A percentile compares a stretch with the other conserved stretches of the same genome.
Conservation (phyloP, 2,329 filamentous ascomycete species). For the Chrysoporthe cubensis region DNA sequence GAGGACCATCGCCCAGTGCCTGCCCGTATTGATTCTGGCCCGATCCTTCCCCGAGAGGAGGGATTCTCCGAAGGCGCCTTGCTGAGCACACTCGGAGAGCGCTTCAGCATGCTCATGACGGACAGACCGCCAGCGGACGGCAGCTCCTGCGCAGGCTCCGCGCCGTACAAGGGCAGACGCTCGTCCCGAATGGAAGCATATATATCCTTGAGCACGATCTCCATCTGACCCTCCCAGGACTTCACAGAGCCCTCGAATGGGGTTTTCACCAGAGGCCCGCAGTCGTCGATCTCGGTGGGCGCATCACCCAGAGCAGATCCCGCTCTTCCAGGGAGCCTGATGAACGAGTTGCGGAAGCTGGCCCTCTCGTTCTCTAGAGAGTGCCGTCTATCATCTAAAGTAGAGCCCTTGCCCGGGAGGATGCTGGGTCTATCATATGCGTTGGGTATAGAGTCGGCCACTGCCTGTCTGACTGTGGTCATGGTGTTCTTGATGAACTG, state of each 20-base stretch:
- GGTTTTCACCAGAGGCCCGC: slow-evolving; percentile 76
- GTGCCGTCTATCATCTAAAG: slow-evolving; percentile 37
- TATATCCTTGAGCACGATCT: slow-evolving; percentile 88
- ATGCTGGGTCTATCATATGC: slow-evolving; percentile 65
- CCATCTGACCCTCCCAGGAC: slow-evolving; percentile 87
- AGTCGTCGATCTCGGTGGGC: slow-evolving; percentile 54
- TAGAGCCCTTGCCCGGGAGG: slow-evolving; percentile 46
- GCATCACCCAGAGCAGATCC: slow-evolving; percentile 47
- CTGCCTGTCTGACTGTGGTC: slow-evolving; percentile 79
- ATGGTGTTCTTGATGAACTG: slow-evolving; percentile 98
- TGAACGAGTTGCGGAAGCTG: slow-evolving; percentile 53
- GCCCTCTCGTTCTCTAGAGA: slow-evolving; percentile 45
- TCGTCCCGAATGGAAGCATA: slow-evolving; percentile 88
- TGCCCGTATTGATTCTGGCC: slow-evolving; percentile 56
- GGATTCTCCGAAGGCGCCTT: slow-evolving; percentile 86
- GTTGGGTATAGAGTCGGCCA: slow-evolving; percentile 72
- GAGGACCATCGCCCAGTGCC: slow-evolving; percentile 75
- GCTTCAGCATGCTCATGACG: slow-evolving; percentile 76
- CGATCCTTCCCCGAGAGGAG: slow-evolving; percentile 70
- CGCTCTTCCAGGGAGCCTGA: slow-evolving; percentile 50
- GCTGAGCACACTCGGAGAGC: slow-evolving; percentile 88
- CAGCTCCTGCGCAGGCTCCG: slow-evolving; percentile 54
- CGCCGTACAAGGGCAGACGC: slow-evolving; percentile 83
- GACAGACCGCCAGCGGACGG: slow-evolving; percentile 61
- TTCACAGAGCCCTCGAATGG: slow-evolving; percentile 76